phyloP scores from a whole-genome alignment of 2,329 filamentous ascomycete species.

The Alternaria angustiovoidea region DNA sequence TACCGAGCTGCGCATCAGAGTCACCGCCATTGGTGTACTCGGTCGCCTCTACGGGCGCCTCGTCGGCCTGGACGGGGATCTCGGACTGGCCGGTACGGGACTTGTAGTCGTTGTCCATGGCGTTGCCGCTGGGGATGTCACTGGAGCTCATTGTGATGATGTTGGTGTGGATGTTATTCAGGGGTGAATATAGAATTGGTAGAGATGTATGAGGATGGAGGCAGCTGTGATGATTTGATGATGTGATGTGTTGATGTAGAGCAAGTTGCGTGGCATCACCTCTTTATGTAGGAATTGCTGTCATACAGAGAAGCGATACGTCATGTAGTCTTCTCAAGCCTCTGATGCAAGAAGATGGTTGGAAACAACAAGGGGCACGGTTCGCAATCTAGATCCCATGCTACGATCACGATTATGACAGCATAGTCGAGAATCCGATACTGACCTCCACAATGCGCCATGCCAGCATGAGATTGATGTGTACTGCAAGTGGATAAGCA shows the following conservation, averaged over 20 bases:
- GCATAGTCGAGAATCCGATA: conserved; percentile 21
- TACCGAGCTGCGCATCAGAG: conserved; percentile 58
- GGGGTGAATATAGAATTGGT: not conserved
- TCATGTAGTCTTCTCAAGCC: conserved; percentile 5
- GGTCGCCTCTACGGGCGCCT: conserved; percentile 52
- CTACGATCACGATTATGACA: conserved; percentile 29
- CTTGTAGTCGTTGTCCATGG: conserved; percentile 56
- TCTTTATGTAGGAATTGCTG: conserved; percentile 7
- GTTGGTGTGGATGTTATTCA: not conserved
- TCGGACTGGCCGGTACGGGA: conserved; percentile 56
- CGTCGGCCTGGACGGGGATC: conserved; percentile 59
- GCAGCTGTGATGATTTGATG: not conserved
- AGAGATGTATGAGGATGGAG: not conserved
- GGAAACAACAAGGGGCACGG: not conserved
- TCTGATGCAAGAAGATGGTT: not conserved
- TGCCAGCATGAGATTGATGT: conserved; percentile 13
- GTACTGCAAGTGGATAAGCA: conserved; percentile 16
- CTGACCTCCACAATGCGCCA: conserved; percentile 6
- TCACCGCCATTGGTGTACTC: conserved; percentile 59
- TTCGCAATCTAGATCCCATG: conserved; percentile 2
- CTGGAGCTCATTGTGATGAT: conserved; percentile 42
- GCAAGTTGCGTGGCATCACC: not conserved
- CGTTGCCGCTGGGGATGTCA: conserved; percentile 45
- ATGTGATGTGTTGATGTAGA: not conserved
- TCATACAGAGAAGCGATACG: not conserved